Base-by-base conservation (phyloP, 2,329 filamentous ascomycete species). In the Colletotrichum trifolii region DNA sequence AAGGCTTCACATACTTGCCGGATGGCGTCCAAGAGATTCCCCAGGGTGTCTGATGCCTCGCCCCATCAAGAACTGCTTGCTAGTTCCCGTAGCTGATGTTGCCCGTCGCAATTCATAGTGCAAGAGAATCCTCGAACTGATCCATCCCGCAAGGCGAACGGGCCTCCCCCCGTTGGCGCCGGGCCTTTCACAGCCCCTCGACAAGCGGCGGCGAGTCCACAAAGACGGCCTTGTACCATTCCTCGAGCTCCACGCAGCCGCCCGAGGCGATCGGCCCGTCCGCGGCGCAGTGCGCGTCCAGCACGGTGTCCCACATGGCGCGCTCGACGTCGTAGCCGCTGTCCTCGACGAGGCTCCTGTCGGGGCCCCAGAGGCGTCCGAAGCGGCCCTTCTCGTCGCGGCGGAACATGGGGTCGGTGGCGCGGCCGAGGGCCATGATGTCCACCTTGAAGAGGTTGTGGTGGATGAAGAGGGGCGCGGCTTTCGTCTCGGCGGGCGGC, bases 381-480 rank as follows among this genome's bases (percentile, higher is more conserved):
- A 64, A 57, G 36, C 62, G 65, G n/a, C 71, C 73, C 8, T 66
- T 36, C 17, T 72, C 69, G 46, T 74, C 66, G 36, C 10, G 54
- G 15, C 48, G 65, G 17, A 69, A 68, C 25, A 73, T 68, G 48
- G 52, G 66, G 15, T 61, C 62, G 57, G 70, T 58, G n/a, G 57
- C 34, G 35, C 65, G 54, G n/a, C 67, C 64, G 7, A 77, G 60
- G 12, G 67, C 69, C 12, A 67, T 66, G 36, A 77, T 69, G 67
- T 79, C 75, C 58, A 78, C 71, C 68, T 78, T 77, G 68, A 74
- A 70, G n/a, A 73, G 72, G 69, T 77, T 78, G 70, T 74, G 73
- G 69, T 78, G 77, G 46, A 77, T 69, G 68, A 79, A 78, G 57
- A 78, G 67, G 35, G 68, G 67, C n/a, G 69, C 69, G 10, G 71